Base-by-base conservation (phyloP, 768 basidiomycete genomes). In the Hygrocybe coccinea region DNA sequence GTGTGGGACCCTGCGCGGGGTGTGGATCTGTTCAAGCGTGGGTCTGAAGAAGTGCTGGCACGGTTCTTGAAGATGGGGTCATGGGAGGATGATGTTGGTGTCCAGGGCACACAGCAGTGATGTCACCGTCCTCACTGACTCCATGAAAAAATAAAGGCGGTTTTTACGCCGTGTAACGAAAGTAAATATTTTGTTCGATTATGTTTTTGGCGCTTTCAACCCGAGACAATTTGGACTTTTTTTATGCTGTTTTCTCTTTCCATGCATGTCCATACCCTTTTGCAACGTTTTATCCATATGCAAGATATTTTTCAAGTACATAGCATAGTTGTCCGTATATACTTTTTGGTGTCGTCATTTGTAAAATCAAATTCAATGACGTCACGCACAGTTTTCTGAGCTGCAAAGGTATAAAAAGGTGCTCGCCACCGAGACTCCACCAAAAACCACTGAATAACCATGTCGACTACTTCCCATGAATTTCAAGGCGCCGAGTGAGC, bases 1-100 rank as follows among this genome's bases (percentile, higher is more conserved):
- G 85, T 88, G 4, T 95, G 88, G 84, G 91, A 94, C 66, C 92
- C 92, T 15, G 84, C 85, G 9, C 84, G 91, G 19, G 87, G 86
- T 43, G 84, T 94, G 2, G 92, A 95, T 56, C 63, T 88, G 38
- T 92, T 94, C 72, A 94, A 92, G 69, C 82, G 82, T 50, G 87
- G 87, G 12, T 92, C 91, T 2, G 91, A 95, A 67, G 88, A 94
- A 62, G 90, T 93, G 22, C 76, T 95, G 25, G 82, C 87, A 9
- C 77, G 88, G 47, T 93, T 95, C 70, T 73, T 93, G 73, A 86
- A 82, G 64, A 85, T 87, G 80, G 83, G 86, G 19, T 81, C 85
- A 47, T 86, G 81, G 78, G 86, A 86, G 56, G 79, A 83, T 24
- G 82, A 83, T 47, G 45, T 50, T 25, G 39, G 19, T 29, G 36